Percentiles rank a stretch among this genome's conserved stretches.
These are phyloP conservation scores for Suillus fuscotomentosus DNA, from an alignment of 768 basidiomycete genomes.

Conservation along the genomic window DNA sequence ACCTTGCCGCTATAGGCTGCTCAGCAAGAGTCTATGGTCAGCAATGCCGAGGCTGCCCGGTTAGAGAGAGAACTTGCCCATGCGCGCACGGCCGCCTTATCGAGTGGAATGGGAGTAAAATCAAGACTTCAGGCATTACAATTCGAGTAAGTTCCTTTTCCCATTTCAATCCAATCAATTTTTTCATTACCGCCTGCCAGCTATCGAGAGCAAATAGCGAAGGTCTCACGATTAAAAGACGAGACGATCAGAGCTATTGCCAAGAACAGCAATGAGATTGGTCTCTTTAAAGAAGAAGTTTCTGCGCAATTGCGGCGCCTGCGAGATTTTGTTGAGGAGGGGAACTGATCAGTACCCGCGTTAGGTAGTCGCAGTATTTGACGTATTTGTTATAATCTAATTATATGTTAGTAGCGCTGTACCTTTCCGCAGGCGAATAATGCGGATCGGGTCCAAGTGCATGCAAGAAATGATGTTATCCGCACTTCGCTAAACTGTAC, in stretches of 20 bases:
- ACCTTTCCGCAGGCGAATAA: background rate
- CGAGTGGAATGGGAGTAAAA: slow-evolving; percentile 82
- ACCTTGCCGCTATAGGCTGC: slow-evolving; percentile 50
- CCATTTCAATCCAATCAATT: background rate
- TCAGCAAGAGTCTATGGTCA: slow-evolving; percentile 70
- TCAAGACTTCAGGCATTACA: slow-evolving; percentile 73
- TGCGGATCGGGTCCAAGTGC: background rate
- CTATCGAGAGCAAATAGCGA: slow-evolving; percentile 78
- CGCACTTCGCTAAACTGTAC: background rate
- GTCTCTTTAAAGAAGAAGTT: slow-evolving; percentile 76
- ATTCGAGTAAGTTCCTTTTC: slow-evolving; percentile 55
- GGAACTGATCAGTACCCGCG: slow-evolving; percentile 21
- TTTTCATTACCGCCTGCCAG: slow-evolving; percentile 35
- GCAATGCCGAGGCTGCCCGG: slow-evolving; percentile 62
- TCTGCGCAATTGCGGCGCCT: slow-evolving; percentile 68
- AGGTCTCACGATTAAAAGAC: slow-evolving; percentile 69
- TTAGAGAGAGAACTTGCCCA: slow-evolving; percentile 73
- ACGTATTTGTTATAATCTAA: background rate
- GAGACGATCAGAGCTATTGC: slow-evolving; percentile 80
- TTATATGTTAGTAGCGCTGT: background rate
- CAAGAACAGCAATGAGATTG: slow-evolving; percentile 83
- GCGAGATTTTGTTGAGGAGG: slow-evolving; percentile 63
- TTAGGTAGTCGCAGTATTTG: background rate
- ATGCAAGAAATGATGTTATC: background rate
- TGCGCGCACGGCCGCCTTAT: slow-evolving; percentile 71